These are phyloP conservation scores for Termitomyces sp. DNA, from an alignment of 768 basidiomycete species.

Conservation along the genomic window DNA sequence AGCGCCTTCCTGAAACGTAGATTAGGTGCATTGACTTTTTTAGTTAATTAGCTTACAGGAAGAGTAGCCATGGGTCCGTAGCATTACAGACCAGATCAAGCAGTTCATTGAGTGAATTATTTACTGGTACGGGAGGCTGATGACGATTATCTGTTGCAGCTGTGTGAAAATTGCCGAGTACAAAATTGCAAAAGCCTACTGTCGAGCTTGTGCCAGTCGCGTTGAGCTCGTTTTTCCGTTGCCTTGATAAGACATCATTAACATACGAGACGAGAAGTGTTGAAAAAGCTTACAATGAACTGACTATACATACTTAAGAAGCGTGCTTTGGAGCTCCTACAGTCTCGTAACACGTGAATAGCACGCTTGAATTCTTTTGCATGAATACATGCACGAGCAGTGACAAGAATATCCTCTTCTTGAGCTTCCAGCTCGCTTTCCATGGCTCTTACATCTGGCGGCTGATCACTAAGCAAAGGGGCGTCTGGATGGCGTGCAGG, in stretches of 20 bases:
- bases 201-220: conserved; percentile 83
- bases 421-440: conserved; percentile 51
- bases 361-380: conserved; percentile 78
- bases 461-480: conserved; percentile 29
- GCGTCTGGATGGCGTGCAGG: conserved; percentile 35
- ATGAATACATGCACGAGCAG: conserved; percentile 74
- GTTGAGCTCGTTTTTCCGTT: conserved; percentile 77
- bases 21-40: conserved; percentile 6
- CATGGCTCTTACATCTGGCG: conserved; percentile 31
- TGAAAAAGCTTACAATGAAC: conserved; percentile 68
- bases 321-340: conserved; percentile 66
- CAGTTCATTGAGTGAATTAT: conserved; percentile 54
- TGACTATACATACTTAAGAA: conserved; percentile 81
- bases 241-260: conserved; percentile 46
- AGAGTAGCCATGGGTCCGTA: conserved; percentile 80
- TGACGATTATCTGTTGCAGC: conserved; percentile 57
- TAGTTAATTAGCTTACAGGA: conserved; percentile 56
- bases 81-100: conserved; percentile 56
- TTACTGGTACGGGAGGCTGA: conserved; percentile 67
- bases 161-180: conserved; percentile 1
- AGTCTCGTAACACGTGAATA: conserved; percentile 59
- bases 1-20: conserved; percentile 65
- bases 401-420: conserved; percentile 71
- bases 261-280: conserved; percentile 9
- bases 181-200: conserved; percentile 42